Base-by-base conservation (phyloP, 768 basidiomycete species). In the Lactifluus echinatus region DNA sequence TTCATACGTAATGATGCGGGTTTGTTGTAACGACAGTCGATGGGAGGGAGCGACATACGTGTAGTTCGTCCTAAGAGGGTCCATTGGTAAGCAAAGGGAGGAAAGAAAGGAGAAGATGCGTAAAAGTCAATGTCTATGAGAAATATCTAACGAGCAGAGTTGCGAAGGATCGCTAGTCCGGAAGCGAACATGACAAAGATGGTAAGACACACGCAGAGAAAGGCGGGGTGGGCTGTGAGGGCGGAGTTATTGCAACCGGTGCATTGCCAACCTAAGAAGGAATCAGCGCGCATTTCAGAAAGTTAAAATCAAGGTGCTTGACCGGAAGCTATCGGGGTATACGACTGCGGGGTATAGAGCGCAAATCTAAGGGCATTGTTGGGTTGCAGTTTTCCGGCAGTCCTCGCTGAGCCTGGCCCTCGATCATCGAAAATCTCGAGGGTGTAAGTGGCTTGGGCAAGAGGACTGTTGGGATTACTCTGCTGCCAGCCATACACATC, bases 381-480 rank as follows among this genome's bases (percentile, higher is more conserved):
- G 43, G 86, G 82, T 63, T 75, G 73, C 62, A 96, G 73, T 64
- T 77, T 77, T 2, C 93, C 93, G 0, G 81, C 78, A 24, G 72
- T 67, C 40, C 81, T 75, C 15, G 74, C 72, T 0, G 84, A 81
- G 7, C 74, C 77, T 6, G 82, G 76, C 0, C 93, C 93, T 63
- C 87, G 74, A 54, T 93, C 87, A 65, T 89, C 92, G 75, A 79
- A 87, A 28, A 97, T 85, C 52, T 80, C 77, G 37, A 95, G 73
- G 19, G 86, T 87, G 67, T 92, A 97, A 26, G 79, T 81, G 26
- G 79, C 84, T 63, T 82, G 83, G 0, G 82, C 87, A 14, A 94
- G 79, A 8, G 89, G 89, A 4, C 78, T 79, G 26, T 77, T 78
- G 2, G 81, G 77, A 34, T 81, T 69, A 14, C 70, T 72, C 64